phyloP scores from a whole-genome alignment of 441 rosid genomes.

The Bocquillonia castaneifolia region DNA sequence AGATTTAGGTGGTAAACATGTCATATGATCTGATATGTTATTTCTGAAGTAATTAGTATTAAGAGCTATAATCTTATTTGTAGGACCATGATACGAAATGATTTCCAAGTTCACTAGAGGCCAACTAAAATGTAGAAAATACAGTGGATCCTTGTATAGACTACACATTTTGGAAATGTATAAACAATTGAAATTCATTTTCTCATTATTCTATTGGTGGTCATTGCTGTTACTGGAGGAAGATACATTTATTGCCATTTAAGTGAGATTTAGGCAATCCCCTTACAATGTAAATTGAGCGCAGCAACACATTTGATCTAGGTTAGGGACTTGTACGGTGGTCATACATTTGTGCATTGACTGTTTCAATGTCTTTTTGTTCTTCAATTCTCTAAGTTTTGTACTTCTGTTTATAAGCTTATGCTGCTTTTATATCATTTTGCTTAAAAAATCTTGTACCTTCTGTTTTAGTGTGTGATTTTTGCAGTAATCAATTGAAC shows the following conservation, averaged over 20 bases:
- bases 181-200: neutral
- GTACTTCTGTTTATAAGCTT: neutral
- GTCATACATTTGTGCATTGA: neutral
- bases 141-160: neutral
- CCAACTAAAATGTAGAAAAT: no score
- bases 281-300: no score
- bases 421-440: neutral
- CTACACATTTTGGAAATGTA: neutral
- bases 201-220: no score
- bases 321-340: neutral
- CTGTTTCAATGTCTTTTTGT: neutral
- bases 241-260: neutral
- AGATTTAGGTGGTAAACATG: constrained; percentile 2
- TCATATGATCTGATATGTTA: neutral
- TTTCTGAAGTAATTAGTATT: neutral
- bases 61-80: neutral
- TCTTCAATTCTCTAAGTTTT: neutral
- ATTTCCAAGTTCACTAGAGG: neutral
- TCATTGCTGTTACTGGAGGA: neutral
- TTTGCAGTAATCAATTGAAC: neutral
- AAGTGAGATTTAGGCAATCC: neutral
- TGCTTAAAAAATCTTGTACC: no score
- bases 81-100: neutral
- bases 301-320: neutral
- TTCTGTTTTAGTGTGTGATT: neutral